Evolutionary conservation across 352 stramenopile species (phyloP), one percentile per base, ranked within the genome.

Genomic region (Pythium brachiatum): DNA sequence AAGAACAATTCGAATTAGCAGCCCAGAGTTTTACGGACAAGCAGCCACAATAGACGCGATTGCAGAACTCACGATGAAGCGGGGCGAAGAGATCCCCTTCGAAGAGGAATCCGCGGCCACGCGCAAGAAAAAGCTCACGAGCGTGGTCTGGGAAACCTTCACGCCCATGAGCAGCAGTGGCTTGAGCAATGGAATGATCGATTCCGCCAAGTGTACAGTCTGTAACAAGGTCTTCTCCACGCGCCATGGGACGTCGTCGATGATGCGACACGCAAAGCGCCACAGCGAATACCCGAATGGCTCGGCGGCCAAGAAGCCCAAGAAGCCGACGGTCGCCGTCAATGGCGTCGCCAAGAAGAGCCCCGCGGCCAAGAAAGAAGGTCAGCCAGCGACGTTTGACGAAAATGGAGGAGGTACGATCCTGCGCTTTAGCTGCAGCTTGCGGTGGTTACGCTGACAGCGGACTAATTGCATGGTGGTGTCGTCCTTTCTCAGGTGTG

Each of bases 41-140:
- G 52, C 68, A 53, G 66, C 53, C 65, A 80, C 61, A 48, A 77
- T 81, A 54, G 70, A 88, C 31, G 55, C 62, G 26, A 74, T 83
- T 56, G 69, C 59, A 11, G 68, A 77, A 50, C 65, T 84, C 36
- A 72, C 66, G 39, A 81, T 73, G 62, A 86, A 88, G 74, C 72
- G 75, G 43, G 66, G 57, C 52, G 72, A 82, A 62, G 73, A 74
- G 46, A 83, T 90, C 67, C 72, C 74, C 27, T 87, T 89, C 46
- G 79, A 89, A 46, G 79, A 90, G 54, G 79, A 89, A 59, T 65
- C 64, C 43, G 52, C 64, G 36, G 55, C 70, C 12, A 70, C 73
- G 60, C 80, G 81, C 65, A 90, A 89, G 64, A 92, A 92, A 67
- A 92, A 92, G 70, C 79, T 90, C 62, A 92, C 83, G 60, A 90